A percentile compares a stretch with the other conserved stretches of the same genome.
These are phyloP conservation scores for Globomyces pollinis-pini DNA, from an alignment of 192 early-diverging fungal species.

Conservation along the genomic window DNA sequence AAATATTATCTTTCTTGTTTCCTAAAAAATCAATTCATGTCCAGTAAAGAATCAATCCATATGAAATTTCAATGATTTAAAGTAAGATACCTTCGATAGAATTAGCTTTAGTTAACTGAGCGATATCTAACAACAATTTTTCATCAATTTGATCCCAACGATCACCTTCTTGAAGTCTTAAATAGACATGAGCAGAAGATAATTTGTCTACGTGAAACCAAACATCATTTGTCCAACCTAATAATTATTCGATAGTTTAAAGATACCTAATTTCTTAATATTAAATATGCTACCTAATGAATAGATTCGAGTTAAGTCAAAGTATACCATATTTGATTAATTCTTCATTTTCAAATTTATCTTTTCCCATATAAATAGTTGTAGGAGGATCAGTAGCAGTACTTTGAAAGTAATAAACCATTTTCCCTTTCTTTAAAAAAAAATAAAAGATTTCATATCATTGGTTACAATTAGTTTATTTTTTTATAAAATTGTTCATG, in stretches of 20 bases:
- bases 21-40: no score
- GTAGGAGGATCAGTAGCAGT: neutral
- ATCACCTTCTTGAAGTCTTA: slow-evolving; percentile 60
- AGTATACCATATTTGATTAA: slow-evolving; percentile 13
- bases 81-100: slow-evolving; percentile 95
- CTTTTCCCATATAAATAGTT: slow-evolving; percentile 93
- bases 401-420: slow-evolving; percentile 5
- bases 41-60: no score
- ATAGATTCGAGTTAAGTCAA: neutral
- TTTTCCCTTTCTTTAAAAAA: no score
- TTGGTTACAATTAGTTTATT: no score
- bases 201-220: slow-evolving; percentile 99
- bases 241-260: slow-evolving; percentile 13
- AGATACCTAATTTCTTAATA: neutral
- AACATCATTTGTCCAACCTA: slow-evolving; percentile 91
- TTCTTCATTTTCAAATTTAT: slow-evolving; percentile 86
- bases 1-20: slow-evolving; percentile 87
- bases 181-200: slow-evolving; percentile 94
- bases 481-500: no score
- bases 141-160: slow-evolving; percentile 75
- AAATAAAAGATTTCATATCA: no score
- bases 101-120: slow-evolving; percentile 95
- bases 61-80: no score
- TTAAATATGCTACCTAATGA: neutral
- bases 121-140: slow-evolving; percentile 70